These are phyloP conservation scores for Penicillium sp. DNA, from an alignment of 2,329 filamentous ascomycete genomes.

Conservation along the genomic window DNA sequence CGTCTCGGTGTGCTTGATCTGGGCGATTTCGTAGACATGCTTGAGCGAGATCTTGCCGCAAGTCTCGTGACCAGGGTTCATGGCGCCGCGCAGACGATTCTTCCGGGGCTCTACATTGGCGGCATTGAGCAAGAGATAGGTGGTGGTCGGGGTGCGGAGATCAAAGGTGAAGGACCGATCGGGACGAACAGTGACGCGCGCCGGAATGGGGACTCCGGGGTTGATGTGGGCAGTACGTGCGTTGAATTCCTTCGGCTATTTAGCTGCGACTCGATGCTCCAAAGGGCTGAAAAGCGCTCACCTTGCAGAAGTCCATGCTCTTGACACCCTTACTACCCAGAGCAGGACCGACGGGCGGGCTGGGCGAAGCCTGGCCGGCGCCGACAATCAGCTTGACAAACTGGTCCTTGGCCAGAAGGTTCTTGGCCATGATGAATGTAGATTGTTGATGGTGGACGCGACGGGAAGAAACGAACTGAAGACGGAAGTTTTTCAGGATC, in stretches of 20 bases:
- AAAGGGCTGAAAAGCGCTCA: slow-evolving; percentile 38
- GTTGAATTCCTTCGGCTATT: slow-evolving; percentile 73
- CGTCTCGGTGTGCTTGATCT: slow-evolving; percentile 82
- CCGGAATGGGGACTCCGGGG: slow-evolving; percentile 81
- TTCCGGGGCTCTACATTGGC: slow-evolving; percentile 71
- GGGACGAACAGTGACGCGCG: slow-evolving; percentile 84
- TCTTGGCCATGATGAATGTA: slow-evolving; percentile 49
- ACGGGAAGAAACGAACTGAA: slow-evolving; percentile 4
- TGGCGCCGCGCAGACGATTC: slow-evolving; percentile 71
- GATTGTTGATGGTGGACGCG: background rate
- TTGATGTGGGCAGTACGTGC: slow-evolving; percentile 83
- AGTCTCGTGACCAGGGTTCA: slow-evolving; percentile 69
- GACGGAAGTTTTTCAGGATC: slow-evolving; percentile 21
- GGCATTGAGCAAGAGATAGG: slow-evolving; percentile 81
- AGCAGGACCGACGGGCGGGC: slow-evolving; percentile 92
- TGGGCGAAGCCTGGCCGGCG: slow-evolving; percentile 89
- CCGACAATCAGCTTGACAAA: slow-evolving; percentile 98
- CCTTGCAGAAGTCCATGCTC: slow-evolving; percentile 99
- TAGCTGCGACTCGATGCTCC: background rate
- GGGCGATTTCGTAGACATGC: slow-evolving; percentile 96
- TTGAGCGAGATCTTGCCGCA: slow-evolving; percentile 89
- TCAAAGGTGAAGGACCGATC: slow-evolving; percentile 94
- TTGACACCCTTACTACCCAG: slow-evolving; percentile 97
- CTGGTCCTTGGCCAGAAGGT: slow-evolving; percentile 58
- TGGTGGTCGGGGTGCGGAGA: slow-evolving; percentile 88